Conservation (phyloP, 2,329 filamentous ascomycete genomes). For the Calycina marina region DNA sequence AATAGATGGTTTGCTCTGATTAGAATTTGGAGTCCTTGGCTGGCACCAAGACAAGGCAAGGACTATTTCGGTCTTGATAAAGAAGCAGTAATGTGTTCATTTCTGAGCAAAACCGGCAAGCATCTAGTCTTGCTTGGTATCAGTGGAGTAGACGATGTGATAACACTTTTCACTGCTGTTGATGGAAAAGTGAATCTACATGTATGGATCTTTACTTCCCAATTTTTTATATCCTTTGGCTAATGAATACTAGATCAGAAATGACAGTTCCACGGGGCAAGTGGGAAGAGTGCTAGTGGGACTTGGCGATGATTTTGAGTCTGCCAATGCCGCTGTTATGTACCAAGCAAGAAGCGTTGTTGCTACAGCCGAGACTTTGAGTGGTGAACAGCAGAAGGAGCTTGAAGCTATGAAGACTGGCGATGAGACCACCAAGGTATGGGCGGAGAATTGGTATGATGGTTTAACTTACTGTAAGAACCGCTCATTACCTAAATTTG, state of each 20-base stretch:
- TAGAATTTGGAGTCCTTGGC: slow-evolving; percentile 68
- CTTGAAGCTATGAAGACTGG: slow-evolving; percentile 31
- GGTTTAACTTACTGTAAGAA: slow-evolving; percentile 66
- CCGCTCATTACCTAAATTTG: neutral
- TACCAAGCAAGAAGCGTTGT: slow-evolving; percentile 69
- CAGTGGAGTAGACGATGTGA: slow-evolving; percentile 56
- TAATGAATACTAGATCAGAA: slow-evolving; percentile 34
- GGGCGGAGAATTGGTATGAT: slow-evolving; percentile 84
- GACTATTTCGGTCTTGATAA: slow-evolving; percentile 53
- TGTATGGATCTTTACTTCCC: too few species aligned
- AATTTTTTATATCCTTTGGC: too few species aligned
- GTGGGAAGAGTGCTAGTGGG: slow-evolving; percentile 53
- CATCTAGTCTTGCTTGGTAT: slow-evolving; percentile 67
- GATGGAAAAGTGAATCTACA: slow-evolving; percentile 54
- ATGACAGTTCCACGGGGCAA: slow-evolving; percentile 45
- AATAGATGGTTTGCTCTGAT: slow-evolving; percentile 68
- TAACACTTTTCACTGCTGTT: slow-evolving; percentile 54
- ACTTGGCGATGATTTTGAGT: slow-evolving; percentile 57
- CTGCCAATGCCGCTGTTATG: slow-evolving; percentile 65
- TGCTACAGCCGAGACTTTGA: slow-evolving; percentile 28
- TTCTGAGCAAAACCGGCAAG: slow-evolving; percentile 55
- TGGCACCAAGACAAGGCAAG: slow-evolving; percentile 75
- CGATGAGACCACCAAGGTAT: slow-evolving; percentile 34
- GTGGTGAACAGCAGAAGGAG: slow-evolving; percentile 31
- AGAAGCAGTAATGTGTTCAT: slow-evolving; percentile 65